Evolutionary conservation across 2,329 filamentous ascomycete species (phyloP), one percentile per base, ranked within the genome.

Genomic region (Sarocladiaceae sp.): DNA sequence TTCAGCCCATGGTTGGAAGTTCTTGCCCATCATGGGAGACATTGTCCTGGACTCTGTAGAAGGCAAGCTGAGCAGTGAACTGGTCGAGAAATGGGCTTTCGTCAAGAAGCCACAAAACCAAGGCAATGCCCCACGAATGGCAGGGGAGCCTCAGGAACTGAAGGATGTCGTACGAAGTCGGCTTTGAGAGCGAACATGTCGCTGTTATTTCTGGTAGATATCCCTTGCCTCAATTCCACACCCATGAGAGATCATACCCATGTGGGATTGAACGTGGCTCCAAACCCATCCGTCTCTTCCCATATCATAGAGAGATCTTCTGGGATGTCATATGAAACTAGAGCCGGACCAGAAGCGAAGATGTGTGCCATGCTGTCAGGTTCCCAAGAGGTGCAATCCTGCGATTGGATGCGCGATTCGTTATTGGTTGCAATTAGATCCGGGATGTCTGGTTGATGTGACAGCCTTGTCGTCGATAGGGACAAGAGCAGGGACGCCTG

Each of bases 1-100:
- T n/a, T 46, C 40, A 22, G 40, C 18, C 11, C 40, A 46, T 46
- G 40, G 40, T 8, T 46, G 20, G 18, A 46, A 46, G 18, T 46
- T 46, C 25, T 22, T 46, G 20, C 40, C 40, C 22, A 46, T 46
- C 10, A 46, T 46, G 11, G 40, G 40, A 4, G 40, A 46, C 40
- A 8, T 46, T 4, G 25, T 46, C 25, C 18, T 46, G 20, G 40
- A 46, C 25, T 46, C 40, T 11, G 22, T 46, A 18, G 40, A 46
- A 7, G 40, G 20, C 18, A 46, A 20, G 11, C 40, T 46, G 20
- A 8, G 13, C 8, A 10, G 13, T 4, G 40, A 46, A 15, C 40
- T 46, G 17, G 18, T 10, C 17, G 40, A 11, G 17, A 46, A 46
- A 15, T 46, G 40, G 40, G 40, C 40, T 13, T 46, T 20, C 18